Evolutionary conservation across 352 stramenopile genomes (phyloP).

Genomic region (Lagenidium giganteum): DNA sequence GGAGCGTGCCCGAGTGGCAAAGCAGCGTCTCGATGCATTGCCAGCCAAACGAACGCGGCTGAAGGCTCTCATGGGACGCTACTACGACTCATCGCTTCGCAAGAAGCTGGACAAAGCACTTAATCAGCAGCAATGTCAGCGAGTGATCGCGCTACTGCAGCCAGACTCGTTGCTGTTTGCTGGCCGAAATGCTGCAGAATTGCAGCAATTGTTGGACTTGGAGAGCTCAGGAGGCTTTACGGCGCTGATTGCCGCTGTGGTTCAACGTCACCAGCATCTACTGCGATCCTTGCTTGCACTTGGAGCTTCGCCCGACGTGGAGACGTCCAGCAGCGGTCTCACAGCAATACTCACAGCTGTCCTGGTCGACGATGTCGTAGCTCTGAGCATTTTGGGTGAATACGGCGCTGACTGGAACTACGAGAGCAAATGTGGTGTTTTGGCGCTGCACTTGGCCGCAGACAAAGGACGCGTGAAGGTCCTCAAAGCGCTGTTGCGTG

Average conservation of each 20-base stretch:
- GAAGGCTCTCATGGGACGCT: conserved; percentile 24
- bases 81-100: conserved; percentile 18
- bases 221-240: conserved; percentile 58
- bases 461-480: conserved; percentile 40
- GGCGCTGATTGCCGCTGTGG: conserved; percentile 42
- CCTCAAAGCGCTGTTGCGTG: conserved; percentile 31
- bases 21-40: conserved; percentile 36
- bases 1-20: conserved; percentile 19
- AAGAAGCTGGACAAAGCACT: conserved; percentile 48
- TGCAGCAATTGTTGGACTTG: conserved; percentile 25
- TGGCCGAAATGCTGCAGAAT: conserved; percentile 4
- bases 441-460: conserved; percentile 32
- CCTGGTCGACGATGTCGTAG: conserved; percentile 40
- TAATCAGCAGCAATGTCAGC: conserved; percentile 30
- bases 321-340: conserved; percentile 36
- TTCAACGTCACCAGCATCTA: conserved; percentile 21
- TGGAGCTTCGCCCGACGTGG: conserved; percentile 31
- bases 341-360: conserved; percentile 46
- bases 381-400: conserved; percentile 37
- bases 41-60: conserved; percentile 26
- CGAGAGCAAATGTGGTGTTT: conserved; percentile 30
- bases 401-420: conserved; percentile 30
- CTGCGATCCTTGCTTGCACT: conserved; percentile 45
- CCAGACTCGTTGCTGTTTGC: conserved; percentile 4
- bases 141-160: conserved; percentile 35